Evolutionary conservation across 225 moss, liverwort and hornwort species (phyloP).

Genomic region (Climacium dendroides): DNA sequence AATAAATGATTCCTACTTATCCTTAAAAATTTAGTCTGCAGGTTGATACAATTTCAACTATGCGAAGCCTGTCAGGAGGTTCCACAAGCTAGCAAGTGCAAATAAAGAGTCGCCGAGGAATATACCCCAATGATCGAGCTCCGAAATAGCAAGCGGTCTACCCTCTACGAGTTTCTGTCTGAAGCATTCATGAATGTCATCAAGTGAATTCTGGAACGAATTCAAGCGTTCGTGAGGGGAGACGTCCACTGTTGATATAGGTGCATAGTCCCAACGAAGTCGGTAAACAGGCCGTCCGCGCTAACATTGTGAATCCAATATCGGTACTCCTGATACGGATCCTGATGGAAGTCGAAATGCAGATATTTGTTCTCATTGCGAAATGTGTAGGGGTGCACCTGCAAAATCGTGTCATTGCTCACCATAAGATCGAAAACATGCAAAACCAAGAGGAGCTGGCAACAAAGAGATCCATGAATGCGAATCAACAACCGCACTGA

Average conservation of each 20-base stretch:
- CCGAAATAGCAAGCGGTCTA: not conserved
- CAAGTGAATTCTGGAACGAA: not conserved
- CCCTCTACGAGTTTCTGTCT: not conserved
- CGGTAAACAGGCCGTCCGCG: constrained; percentile 74
- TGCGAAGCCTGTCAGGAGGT: not conserved
- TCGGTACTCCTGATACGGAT: constrained; percentile 69
- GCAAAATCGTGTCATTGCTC: not conserved
- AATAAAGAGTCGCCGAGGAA: not conserved
- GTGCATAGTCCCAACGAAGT: constrained; percentile 51
- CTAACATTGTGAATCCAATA: constrained; percentile 50
- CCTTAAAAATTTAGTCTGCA: not conserved
- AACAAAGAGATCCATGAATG: not conserved
- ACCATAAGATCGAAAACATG: not conserved
- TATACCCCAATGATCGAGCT: not conserved
- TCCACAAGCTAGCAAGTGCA: not conserved
- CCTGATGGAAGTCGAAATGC: constrained; percentile 70
- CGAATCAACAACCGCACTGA: not conserved
- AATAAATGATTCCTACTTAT: not conserved
- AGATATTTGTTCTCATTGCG: constrained; percentile 58
- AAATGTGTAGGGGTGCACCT: constrained; percentile 87
- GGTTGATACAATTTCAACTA: not conserved
- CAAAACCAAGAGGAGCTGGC: not conserved
- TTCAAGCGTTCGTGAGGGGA: not conserved
- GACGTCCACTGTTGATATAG: constrained; percentile 47
- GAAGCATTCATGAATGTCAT: not conserved